A percentile compares a stretch with the other conserved stretches of the same genome.
Conservation (phyloP, 495 filamentous ascomycete genomes). For the Penicillium simplicissimum region DNA sequence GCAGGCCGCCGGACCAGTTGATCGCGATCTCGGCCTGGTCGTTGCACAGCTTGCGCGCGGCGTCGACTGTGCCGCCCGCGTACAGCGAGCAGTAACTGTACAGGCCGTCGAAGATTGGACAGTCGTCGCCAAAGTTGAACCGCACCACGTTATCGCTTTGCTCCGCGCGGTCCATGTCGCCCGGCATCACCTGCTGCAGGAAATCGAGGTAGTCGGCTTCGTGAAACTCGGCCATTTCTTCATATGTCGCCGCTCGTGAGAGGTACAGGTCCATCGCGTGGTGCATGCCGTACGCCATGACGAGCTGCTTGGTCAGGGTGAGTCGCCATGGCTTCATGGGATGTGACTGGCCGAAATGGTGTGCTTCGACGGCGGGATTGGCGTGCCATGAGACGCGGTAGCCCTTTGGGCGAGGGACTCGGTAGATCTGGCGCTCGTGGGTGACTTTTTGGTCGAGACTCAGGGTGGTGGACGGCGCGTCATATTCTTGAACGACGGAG, state of each 20-base stretch:
- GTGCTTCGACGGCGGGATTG: conserved; percentile 91
- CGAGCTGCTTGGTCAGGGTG: conserved; percentile 90
- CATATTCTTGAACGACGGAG: conserved; percentile 71
- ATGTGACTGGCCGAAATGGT: conserved; percentile 93
- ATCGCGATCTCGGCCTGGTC: conserved; percentile 92
- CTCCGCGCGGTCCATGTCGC: conserved; percentile 48
- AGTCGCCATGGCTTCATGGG: conserved; percentile 99
- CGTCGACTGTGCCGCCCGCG: conserved; percentile 84
- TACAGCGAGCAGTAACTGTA: conserved; percentile 95
- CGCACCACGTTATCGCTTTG: conserved; percentile 43
- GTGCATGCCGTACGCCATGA: conserved; percentile 92
- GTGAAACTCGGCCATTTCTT: conserved; percentile 88
- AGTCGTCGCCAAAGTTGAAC: conserved; percentile 92
- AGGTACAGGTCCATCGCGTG: conserved; percentile 92
- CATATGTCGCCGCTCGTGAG: conserved; percentile 75
- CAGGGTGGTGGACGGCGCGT: conserved; percentile 61
- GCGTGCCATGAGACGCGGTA: conserved; percentile 97
- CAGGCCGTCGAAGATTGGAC: conserved; percentile 93
- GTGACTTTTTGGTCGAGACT: conserved; percentile 64
- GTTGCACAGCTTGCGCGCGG: conserved; percentile 83
- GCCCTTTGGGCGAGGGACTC: conserved; percentile 75
- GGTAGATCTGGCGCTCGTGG: conserved; percentile 66
- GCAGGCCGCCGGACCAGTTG: conserved; percentile 98
- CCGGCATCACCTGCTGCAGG: conserved; percentile 51
- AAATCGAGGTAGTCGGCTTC: conserved; percentile 88